Conservation (phyloP, 768 basidiomycete genomes). For the Lentinula lateritia region DNA sequence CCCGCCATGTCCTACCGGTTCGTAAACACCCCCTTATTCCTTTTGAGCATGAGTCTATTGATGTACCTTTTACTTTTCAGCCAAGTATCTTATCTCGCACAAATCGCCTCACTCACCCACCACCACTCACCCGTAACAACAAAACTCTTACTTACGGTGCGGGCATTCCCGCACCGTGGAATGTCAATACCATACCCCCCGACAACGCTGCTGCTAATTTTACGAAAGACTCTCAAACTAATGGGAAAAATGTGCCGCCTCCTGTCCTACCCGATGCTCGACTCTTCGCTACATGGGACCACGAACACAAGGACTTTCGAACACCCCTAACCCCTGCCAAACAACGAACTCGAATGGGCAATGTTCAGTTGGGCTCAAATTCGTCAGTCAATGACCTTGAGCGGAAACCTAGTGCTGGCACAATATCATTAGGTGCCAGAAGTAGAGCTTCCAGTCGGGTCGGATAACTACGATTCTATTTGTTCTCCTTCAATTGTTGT, state of each 20-base stretch:
- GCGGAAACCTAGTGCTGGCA: slow-evolving; percentile 1
- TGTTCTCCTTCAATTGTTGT: not conserved
- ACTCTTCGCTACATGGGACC: slow-evolving; percentile 54
- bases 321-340: slow-evolving; percentile 20
- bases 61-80: slow-evolving; percentile 23
- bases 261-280: slow-evolving; percentile 44
- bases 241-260: slow-evolving; percentile 20
- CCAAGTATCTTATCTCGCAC: slow-evolving; percentile 53
- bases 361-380: not conserved
- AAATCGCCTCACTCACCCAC: slow-evolving; percentile 60
- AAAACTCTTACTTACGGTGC: slow-evolving; percentile 42
- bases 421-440: not conserved
- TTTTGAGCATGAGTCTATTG: not conserved
- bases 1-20: slow-evolving; percentile 64
- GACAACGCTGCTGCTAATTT: slow-evolving; percentile 15
- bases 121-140: slow-evolving; percentile 48
- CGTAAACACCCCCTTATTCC: slow-evolving; percentile 16
- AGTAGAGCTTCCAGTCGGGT: not conserved
- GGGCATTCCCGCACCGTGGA: slow-evolving; percentile 51
- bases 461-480: not conserved
- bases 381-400: not conserved
- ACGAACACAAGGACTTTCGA: slow-evolving; percentile 44
- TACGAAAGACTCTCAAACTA: slow-evolving; percentile 20
- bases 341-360: slow-evolving; percentile 3
- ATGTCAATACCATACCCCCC: slow-evolving; percentile 31